Base-by-base conservation (phyloP, 2,329 filamentous ascomycete genomes). In the Xylaria sp. region DNA sequence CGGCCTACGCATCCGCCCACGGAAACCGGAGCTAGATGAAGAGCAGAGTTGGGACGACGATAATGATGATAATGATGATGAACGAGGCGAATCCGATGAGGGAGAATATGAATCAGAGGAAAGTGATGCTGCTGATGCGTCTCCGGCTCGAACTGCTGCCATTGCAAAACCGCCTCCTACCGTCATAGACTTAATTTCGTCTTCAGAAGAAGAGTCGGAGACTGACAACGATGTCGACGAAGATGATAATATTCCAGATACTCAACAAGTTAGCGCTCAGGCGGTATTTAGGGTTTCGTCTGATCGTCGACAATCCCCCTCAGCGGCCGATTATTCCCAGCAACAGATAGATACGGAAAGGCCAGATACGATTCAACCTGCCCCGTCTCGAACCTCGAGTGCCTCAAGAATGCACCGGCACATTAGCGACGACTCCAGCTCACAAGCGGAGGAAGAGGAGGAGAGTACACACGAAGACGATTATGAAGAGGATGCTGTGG, bases 21-120 rank as follows among this genome's bases (percentile, higher is more conserved):
- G 70, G n/a, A 70, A 73, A 44, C 66, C 68, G 11, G 69, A 70
- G 55, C 70, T 72, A 23, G 65, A 66, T 23, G 66, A 69, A 52
- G 67, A 60, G 7, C 64, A 67, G 50, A 69, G 63, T 51, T 71
- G 64, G 63, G 67, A 66, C 39, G 67, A 65, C 59, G 59, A 64
- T 4, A 62, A 65, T 60, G 59, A 64, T 4, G 64, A 62, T 37
- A 39, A 55, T 3, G 58, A 61, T 35, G 59, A 63, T 18, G 51
- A 63, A 9, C 60, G 62, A 42, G 42, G 44, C 7, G 62, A 62
- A 48, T 62, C 60, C 10, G 59, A 62, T 19, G 58, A 30, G 23
- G 23, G 23, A 30, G 23, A 30, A 30, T 30, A 30, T 7, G 62
- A 62, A 48, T 62, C 60, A 10, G 59, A 62, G 16, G 58, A 48